These are phyloP conservation scores for Chytridium lagenaria DNA, from an alignment of 371 early-diverging fungal genomes.

Conservation along the genomic window DNA sequence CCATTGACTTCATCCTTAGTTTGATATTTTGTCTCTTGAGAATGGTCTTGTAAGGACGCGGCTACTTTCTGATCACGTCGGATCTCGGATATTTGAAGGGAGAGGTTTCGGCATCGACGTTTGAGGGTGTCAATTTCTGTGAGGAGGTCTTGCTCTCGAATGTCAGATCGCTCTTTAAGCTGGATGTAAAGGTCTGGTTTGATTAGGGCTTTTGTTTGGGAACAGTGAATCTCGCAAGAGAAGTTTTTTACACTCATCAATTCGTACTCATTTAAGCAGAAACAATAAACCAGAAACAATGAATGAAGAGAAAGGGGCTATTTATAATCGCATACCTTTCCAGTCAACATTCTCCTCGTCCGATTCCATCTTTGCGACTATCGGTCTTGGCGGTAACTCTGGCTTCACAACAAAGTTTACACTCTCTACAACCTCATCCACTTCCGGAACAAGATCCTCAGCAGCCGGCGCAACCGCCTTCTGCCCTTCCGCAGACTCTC, in stretches of 20 bases:
- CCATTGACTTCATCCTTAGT: neutral
- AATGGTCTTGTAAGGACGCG: neutral
- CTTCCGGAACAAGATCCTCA: neutral
- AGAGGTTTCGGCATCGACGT: neutral
- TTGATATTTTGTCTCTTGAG: too few species aligned
- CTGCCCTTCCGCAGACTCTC: neutral
- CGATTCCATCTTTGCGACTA: too few species aligned
- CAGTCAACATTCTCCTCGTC: too few species aligned
- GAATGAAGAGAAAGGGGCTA: neutral
- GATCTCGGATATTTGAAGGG: neutral
- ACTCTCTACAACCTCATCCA: too few species aligned
- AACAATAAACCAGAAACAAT: too few species aligned
- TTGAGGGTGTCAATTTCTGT: conserved; percentile 5
- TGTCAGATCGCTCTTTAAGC: neutral
- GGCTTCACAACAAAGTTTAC: too few species aligned
- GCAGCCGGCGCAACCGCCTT: neutral
- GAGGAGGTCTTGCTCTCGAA: conserved; percentile 1
- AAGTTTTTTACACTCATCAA: too few species aligned
- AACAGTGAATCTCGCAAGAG: too few species aligned
- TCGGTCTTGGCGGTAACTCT: too few species aligned
- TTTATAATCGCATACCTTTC: neutral
- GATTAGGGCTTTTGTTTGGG: too few species aligned
- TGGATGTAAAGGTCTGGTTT: neutral
- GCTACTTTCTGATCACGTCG: neutral
- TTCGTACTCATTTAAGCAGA: too few species aligned